Percentiles rank a stretch among this genome's conserved stretches.
Conservation (phyloP, 495 filamentous ascomycete genomes). For the Diplogelasinospora grovesii region DNA sequence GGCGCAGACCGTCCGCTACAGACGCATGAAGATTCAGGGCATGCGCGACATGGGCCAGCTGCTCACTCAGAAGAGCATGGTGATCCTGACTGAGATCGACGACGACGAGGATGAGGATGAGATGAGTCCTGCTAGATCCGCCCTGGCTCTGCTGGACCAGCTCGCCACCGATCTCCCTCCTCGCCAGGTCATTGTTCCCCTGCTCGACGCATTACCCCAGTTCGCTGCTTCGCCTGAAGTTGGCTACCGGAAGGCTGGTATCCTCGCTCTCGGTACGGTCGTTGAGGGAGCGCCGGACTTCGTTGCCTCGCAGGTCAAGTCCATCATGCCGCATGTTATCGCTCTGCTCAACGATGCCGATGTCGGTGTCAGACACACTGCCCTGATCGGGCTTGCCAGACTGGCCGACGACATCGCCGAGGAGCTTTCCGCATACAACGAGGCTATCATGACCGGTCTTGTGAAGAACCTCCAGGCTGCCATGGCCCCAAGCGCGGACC, state of each 20-base stretch:
- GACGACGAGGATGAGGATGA: conserved; percentile 88
- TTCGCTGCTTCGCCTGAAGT: conserved; percentile 69
- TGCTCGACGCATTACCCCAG: conserved; percentile 73
- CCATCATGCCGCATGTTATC: conserved; percentile 79
- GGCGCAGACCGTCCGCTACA: conserved; percentile 83
- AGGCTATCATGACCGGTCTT: conserved; percentile 70
- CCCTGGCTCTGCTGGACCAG: conserved; percentile 80
- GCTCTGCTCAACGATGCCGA: conserved; percentile 78
- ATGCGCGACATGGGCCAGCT: conserved; percentile 69
- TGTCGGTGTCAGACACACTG: conserved; percentile 73
- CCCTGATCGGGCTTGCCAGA: conserved; percentile 77
- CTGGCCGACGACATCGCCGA: conserved; percentile 90
- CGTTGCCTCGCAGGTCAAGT: conserved; percentile 78
- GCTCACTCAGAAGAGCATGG: conserved; percentile 75
- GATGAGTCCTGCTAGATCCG: conserved; percentile 79
- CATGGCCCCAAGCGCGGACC: conserved; percentile 40
- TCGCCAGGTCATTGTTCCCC: conserved; percentile 87
- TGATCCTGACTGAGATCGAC: conserved; percentile 81
- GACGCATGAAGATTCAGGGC: conserved; percentile 90
- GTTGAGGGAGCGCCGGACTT: conserved; percentile 97
- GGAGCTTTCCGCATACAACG: conserved; percentile 77
- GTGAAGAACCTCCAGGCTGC: conserved; percentile 83
- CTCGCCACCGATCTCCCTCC: conserved; percentile 82
- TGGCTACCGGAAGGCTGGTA: conserved; percentile 78
- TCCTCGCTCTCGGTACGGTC: conserved; percentile 85